Evolutionary conservation across 768 basidiomycete genomes (phyloP), one percentile per base, ranked within the genome.

Genomic region (Brasilioporus rufonigricans): DNA sequence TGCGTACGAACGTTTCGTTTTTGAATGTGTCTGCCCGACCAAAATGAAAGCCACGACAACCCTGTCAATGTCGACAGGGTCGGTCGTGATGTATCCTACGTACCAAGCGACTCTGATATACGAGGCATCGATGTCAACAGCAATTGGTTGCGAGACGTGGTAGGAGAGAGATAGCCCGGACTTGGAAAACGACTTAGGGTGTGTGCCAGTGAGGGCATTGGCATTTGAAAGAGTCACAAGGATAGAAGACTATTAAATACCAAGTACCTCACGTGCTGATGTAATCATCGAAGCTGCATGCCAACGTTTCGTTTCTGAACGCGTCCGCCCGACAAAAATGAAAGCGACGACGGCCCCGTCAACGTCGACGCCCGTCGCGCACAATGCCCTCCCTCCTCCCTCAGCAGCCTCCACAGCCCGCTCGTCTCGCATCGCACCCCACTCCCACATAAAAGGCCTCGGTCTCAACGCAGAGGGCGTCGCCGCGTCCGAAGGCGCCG

Each of bases 361-460:
- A 29, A 73, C 76, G 8, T 75, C 81, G 29, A 72, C 79, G 32
- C 82, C 84, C 35, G 78, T 80, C n/a, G 80, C 84, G 6, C 88
- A 89, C 70, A 91, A 86, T 54, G 86, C 89, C 1, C 77, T 87
- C 3, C 81, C 87, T 0, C 87, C 87, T 0, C 87, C 88, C 0
- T 78, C 87, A 5, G 76, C 80, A 2, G 70, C 82, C 6, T 53
- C 52, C 29, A 53, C 52, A 5, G 52, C 52, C 11, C 52, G 52
- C 18, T 53, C 52, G 16, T 53, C 52, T 12, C 52, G 52, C 23
- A 91, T 93, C 43, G 90, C 91, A 1, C 86, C 93, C 3, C 95
- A 98, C 67, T 97, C 94, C 5, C 95, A 98, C 71, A 98, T 98
- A 71, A 96, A 94, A 76, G 95, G 94, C 8, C 86, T 98, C 27